Evolutionary conservation across 2,329 filamentous ascomycete species (phyloP).

Genomic region (Phialocephala subalpina): DNA sequence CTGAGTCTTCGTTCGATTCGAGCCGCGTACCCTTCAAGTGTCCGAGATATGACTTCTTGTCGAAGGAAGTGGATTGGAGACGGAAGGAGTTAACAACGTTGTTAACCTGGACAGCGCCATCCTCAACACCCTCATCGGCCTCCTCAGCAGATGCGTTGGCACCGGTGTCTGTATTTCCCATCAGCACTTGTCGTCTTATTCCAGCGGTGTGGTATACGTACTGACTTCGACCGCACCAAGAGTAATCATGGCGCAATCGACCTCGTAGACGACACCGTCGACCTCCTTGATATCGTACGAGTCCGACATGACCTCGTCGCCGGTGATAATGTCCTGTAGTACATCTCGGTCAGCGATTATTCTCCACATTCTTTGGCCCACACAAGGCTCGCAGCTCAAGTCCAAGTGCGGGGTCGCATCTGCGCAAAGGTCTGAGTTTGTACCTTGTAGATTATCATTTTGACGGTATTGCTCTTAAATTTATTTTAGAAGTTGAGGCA

Average conservation of each 20-base stretch:
- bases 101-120: conserved; percentile 78
- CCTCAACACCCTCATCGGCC: conserved; percentile 78
- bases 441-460: conserved; percentile 80
- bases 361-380: conserved; percentile 1
- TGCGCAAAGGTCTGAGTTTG: not conserved
- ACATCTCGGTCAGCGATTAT: conserved; percentile 10
- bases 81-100: conserved; percentile 95
- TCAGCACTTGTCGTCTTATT: conserved; percentile 24
- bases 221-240: conserved; percentile 77
- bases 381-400: conserved; percentile 7
- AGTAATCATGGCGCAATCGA: conserved; percentile 89
- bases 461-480: conserved; percentile 51
- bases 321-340: conserved; percentile 82
- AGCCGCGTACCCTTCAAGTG: conserved; percentile 83
- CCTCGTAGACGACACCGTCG: conserved; percentile 85
- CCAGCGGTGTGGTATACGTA: conserved; percentile 47
- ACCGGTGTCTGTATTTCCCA: conserved; percentile 71
- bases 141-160: conserved; percentile 98
- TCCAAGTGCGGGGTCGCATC: conserved; percentile 15
- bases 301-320: conserved; percentile 97
- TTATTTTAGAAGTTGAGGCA: conserved; percentile 15
- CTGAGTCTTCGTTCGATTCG: conserved; percentile 11
- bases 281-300: conserved; percentile 85
- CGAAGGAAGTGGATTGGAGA: conserved; percentile 77
- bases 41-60: conserved; percentile 85